Percentiles rank a stretch among this genome's conserved stretches.
These are phyloP conservation scores for Hypsizygus ulmarius DNA, from an alignment of 1,284 basidiomycete genomes.

Conservation along the genomic window DNA sequence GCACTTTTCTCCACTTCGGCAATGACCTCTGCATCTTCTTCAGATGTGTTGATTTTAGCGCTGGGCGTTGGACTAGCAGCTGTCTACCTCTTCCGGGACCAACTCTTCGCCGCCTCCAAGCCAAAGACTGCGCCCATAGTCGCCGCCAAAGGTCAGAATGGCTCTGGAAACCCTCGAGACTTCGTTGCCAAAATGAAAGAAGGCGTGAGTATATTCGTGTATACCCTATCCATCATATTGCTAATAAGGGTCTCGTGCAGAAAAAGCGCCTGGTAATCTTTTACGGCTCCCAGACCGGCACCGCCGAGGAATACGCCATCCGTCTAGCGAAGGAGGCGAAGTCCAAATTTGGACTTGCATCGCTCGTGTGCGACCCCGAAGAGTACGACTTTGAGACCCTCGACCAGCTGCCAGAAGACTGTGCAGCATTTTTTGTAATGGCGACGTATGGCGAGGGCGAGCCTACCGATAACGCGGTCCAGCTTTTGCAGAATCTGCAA, in stretches of 20 bases:
- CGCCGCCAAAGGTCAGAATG: conserved; percentile 50
- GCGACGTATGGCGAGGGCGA: conserved; percentile 99
- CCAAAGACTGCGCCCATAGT: conserved; percentile 50
- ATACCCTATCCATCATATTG: background rate
- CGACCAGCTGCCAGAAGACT: conserved; percentile 86
- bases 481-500: conserved; percentile 88
- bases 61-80: conserved; percentile 71
- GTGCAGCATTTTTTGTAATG: conserved; percentile 90
- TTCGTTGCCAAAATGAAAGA: conserved; percentile 90
- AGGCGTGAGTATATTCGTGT: conserved; percentile 54
- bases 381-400: conserved; percentile 98
- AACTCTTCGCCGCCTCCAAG: conserved; percentile 62
- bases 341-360: conserved; percentile 88
- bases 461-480: conserved; percentile 97
- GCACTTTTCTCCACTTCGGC: conserved; percentile 31
- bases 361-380: conserved; percentile 93
- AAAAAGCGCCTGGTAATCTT: conserved; percentile 95
- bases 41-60: conserved; percentile 68
- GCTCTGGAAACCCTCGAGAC: conserved; percentile 80
- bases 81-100: conserved; percentile 77
- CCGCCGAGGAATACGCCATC: conserved; percentile 94
- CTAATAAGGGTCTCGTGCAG: conserved; percentile 38
- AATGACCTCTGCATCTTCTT: conserved; percentile 51
- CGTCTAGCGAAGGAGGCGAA: conserved; percentile 94
- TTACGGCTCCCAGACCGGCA: conserved; percentile 96